phyloP scores from a whole-genome alignment of 2,329 filamentous ascomycete genomes.

The Ophiostoma himal-ulmi region DNA sequence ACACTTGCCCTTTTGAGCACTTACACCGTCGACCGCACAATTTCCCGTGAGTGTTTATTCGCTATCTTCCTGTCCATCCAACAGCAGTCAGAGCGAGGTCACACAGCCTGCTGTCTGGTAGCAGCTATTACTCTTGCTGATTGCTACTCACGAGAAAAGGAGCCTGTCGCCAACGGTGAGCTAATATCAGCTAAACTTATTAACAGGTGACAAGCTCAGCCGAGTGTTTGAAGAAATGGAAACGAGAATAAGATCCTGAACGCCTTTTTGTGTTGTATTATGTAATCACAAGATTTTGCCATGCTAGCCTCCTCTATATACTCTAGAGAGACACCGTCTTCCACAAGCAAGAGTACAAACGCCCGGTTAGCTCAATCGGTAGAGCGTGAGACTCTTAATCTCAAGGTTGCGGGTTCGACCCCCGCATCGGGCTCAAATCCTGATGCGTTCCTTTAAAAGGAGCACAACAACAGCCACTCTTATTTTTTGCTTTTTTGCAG shows the following conservation, averaged over 20 bases:
- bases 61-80: not conserved
- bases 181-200: too few relatives aligned
- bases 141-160: too few relatives aligned
- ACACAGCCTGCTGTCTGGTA: not conserved
- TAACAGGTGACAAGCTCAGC: too few relatives aligned
- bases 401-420: constrained; percentile 38
- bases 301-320: not conserved
- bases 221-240: not conserved
- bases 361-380: constrained; percentile 63
- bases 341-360: constrained; percentile 18
- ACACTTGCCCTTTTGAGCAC: constrained; percentile 2
- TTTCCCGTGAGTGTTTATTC: not conserved
- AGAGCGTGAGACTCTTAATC: constrained; percentile 67
- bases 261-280: not conserved
- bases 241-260: not conserved
- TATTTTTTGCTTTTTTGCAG: not conserved
- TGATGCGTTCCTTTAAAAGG: constrained; percentile 29
- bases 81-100: not conserved
- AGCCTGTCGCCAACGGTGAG: too few relatives aligned
- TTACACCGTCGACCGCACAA: constrained; percentile 6
- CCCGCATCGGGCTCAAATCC: constrained; percentile 45
- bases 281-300: not conserved
- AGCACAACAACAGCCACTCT: not conserved
- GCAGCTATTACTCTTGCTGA: too few relatives aligned
- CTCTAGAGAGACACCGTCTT: not conserved